Conservation (phyloP, 495 filamentous ascomycete genomes). For the Aspergillus olivimuriae region DNA sequence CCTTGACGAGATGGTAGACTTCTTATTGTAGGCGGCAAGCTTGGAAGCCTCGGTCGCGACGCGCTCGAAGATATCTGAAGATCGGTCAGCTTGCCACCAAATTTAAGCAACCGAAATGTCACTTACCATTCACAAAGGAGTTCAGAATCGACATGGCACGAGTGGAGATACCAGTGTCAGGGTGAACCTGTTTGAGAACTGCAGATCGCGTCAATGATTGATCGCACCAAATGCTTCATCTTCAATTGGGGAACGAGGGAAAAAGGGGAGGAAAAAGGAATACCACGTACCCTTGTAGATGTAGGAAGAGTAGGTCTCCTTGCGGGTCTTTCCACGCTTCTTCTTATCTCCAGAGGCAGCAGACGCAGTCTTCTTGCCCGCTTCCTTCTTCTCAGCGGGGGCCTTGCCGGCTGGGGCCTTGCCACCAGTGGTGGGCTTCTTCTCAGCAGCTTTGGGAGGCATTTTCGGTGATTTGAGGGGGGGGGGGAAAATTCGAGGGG, state of each 20-base stretch:
- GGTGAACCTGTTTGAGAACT: conserved; percentile 99
- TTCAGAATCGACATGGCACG: conserved; percentile 99
- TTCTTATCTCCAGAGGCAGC: conserved; percentile 96
- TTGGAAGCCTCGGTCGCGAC: conserved; percentile 98
- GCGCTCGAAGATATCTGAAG: conserved; percentile 97
- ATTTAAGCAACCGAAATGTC: background rate
- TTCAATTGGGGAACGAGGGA: too few relatives aligned
- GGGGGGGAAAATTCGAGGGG: conserved; percentile 10
- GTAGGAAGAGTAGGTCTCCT: conserved; percentile 99
- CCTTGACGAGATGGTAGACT: conserved; percentile 98
- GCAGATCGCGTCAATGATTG: too few relatives aligned
- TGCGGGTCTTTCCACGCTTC: conserved; percentile 99
- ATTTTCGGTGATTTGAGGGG: conserved; percentile 53
- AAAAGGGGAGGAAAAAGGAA: conserved; percentile 1
- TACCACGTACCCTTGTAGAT: conserved; percentile 99
- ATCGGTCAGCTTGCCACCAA: conserved; percentile 6
- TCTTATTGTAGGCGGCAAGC: conserved; percentile 99
- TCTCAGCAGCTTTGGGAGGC: conserved; percentile 89
- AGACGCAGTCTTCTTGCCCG: conserved; percentile 91
- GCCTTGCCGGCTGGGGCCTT: conserved; percentile 94
- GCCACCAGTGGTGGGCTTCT: conserved; percentile 94
- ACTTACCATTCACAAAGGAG: conserved; percentile 98
- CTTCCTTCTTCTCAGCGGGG: conserved; percentile 97
- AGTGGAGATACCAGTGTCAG: conserved; percentile 99
- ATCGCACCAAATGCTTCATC: too few relatives aligned